Conservation (phyloP, 495 filamentous ascomycete genomes). For the Penicillium fimorum region DNA sequence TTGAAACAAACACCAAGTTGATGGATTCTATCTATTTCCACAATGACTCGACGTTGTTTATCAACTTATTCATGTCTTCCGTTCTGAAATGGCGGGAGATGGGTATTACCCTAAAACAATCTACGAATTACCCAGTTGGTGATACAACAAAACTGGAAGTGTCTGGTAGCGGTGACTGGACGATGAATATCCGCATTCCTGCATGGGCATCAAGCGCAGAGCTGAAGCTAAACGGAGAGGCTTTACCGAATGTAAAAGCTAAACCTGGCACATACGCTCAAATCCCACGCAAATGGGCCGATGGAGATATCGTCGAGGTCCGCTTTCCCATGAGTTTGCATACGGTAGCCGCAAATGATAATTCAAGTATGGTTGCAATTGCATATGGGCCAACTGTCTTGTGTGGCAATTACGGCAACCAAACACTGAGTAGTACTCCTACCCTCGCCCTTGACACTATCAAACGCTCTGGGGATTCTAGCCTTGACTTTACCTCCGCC, state of each 20-base stretch:
- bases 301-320: neutral
- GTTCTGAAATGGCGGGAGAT: neutral
- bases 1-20: slow-evolving; percentile 4
- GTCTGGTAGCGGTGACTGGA: neutral
- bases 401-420: neutral
- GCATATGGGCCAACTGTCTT: neutral
- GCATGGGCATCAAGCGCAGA: neutral
- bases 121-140: slow-evolving; percentile 1
- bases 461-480: neutral
- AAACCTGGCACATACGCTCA: neutral
- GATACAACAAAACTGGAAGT: slow-evolving; percentile 1
- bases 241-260: neutral
- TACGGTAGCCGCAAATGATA: neutral
- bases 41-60: neutral
- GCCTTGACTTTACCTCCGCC: neutral
- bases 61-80: slow-evolving; percentile 4
- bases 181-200: slow-evolving; percentile 1
- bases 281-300: neutral
- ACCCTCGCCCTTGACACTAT: slow-evolving; percentile 3
- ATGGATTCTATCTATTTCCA: slow-evolving; percentile 4
- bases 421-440: neutral
- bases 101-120: slow-evolving; percentile 1
- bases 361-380: neutral
- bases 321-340: neutral
- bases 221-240: neutral